Conservation (phyloP, 1,139 yeast species). For the Taphrina deformans region DNA sequence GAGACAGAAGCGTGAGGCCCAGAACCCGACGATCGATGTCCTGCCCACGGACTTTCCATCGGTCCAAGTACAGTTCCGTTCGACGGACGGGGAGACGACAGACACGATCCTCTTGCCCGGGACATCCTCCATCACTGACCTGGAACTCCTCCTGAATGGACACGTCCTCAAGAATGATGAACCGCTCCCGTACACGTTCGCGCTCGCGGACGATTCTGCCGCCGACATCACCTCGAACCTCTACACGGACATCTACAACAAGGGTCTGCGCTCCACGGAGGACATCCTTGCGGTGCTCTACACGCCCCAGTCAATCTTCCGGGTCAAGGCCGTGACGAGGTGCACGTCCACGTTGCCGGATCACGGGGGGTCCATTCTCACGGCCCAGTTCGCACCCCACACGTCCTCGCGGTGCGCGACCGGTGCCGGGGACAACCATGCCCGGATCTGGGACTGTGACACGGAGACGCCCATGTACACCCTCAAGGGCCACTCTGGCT, state of each 20-base stretch:
- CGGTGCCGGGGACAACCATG: constrained; percentile 98
- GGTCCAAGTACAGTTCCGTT: constrained; percentile 85
- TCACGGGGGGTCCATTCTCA: constrained; percentile 88
- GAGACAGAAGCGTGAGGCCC: constrained; percentile 81
- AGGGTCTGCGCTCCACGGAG: constrained; percentile 86
- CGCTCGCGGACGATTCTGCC: constrained; percentile 52
- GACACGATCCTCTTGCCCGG: constrained; percentile 83
- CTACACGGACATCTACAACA: constrained; percentile 76
- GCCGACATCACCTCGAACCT: constrained; percentile 74
- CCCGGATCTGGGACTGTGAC: constrained; percentile 95
- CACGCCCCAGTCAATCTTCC: constrained; percentile 93
- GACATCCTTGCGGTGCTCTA: constrained; percentile 86
- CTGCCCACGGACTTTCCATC: constrained; percentile 80
- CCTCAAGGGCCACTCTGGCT: constrained; percentile 79
- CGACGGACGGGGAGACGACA: constrained; percentile 77
- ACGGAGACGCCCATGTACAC: constrained; percentile 88
- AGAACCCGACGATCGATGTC: constrained; percentile 70
- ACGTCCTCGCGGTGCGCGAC: constrained; percentile 78
- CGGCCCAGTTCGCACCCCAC: constrained; percentile 91
- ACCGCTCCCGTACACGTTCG: constrained; percentile 86
- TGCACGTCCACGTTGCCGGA: constrained; percentile 93
- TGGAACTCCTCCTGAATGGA: constrained; percentile 82
- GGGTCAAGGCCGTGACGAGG: constrained; percentile 86
- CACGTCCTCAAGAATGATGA: constrained; percentile 62
- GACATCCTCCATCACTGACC: constrained; percentile 75